Evolutionary conservation across 345 rosid species (phyloP), one percentile per base, ranked within the genome.

Genomic region (Triadica sebifera): DNA sequence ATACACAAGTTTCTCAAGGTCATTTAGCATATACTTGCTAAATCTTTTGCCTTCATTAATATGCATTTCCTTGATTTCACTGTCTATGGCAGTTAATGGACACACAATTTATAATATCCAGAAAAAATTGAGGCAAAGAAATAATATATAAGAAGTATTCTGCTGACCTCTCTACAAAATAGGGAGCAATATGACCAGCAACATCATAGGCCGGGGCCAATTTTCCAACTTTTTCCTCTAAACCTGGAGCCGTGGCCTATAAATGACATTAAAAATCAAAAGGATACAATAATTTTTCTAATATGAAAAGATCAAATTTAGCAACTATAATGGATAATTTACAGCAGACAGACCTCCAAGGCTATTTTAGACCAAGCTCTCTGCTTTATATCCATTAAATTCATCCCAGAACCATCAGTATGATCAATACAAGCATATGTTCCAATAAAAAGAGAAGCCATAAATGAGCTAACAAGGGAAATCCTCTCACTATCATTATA

Each of bases 331-430:
- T 29, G 34, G 1, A 29, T 29, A 29, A 29, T 2, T 12, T 16
- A n/a, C 52, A 73, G 70, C 8, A 75, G 62, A 75, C 83, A 74
- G 67, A 91, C 98, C 96, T 94, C 86, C 72, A 90, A 80, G 50
- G 77, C 93, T 51, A 61, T 58, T 75, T 86, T 82, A 73, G 89
- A 88, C 98, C 98, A 94, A 52, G 66, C 83, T 55, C 87, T 86
- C 56, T 73, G 81, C 80, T 83, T 86, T 46, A 92, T 86, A 82
- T 94, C 93, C 98, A 94, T 92, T 87, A 94, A 86, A 77, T 94
- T 94, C 98, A 94, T 94, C 74, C 98, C 98, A 20, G 97, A 94
- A 68, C 85, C 98, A 83, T 94, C 98, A 52, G 96, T 90, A 74
- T 88, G 84, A 78, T 92, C 97, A 75, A 94, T 92, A 41, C 82